phyloP scores from a whole-genome alignment of 2,329 filamentous ascomycete genomes.

The Pseudogymnoascus sp. region DNA sequence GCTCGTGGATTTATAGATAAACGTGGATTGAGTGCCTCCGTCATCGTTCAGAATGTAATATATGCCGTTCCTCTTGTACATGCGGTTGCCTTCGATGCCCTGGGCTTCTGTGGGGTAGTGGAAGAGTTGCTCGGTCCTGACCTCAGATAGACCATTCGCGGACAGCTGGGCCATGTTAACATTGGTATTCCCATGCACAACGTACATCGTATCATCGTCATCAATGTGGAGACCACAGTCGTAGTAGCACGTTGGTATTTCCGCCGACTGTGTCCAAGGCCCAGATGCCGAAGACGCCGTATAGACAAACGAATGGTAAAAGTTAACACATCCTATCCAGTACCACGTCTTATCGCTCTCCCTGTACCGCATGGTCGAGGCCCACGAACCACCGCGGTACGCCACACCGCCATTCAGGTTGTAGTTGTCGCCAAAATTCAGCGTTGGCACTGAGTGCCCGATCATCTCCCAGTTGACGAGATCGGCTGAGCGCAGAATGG shows the following conservation, averaged over 20 bases:
- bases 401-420: constrained; percentile 37
- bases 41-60: constrained; percentile 49
- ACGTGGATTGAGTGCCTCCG: constrained; percentile 38
- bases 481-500: constrained; percentile 47
- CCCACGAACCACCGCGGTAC: constrained; percentile 51
- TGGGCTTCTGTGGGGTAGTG: constrained; percentile 29
- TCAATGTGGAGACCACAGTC: constrained; percentile 51
- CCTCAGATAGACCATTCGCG: constrained; percentile 40
- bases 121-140: constrained; percentile 40
- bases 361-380: constrained; percentile 45
- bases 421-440: constrained; percentile 42
- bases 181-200: constrained; percentile 44
- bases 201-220: constrained; percentile 51
- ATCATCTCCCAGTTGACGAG: constrained; percentile 45
- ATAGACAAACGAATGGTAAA: constrained; percentile 45
- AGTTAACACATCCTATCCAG: constrained; percentile 50
- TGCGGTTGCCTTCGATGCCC: constrained; percentile 42
- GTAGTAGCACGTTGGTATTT: constrained; percentile 41
- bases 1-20: constrained; percentile 43
- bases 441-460: constrained; percentile 38
- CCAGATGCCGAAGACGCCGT: constrained; percentile 37
- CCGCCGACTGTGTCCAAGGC: constrained; percentile 31
- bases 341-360: constrained; percentile 43
- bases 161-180: constrained; percentile 46
- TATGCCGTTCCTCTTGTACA: constrained; percentile 49